Conservation (phyloP, 2,329 filamentous ascomycete species). For the Samsoniella hepiali region DNA sequence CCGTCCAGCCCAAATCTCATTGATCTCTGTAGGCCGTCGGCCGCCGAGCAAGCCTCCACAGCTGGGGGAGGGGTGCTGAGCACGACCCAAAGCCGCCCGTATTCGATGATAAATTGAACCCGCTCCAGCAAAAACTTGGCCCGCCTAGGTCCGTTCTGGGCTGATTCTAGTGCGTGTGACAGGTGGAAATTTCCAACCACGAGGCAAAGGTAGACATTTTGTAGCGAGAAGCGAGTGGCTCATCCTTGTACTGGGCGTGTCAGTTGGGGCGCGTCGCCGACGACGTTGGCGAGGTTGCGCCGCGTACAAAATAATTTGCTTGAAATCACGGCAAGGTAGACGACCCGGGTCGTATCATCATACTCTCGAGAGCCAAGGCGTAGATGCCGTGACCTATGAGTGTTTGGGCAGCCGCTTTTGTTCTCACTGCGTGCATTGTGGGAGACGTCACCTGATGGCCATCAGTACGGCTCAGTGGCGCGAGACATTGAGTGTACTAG, state of each 20-base stretch:
- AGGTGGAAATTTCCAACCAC: constrained; percentile 3
- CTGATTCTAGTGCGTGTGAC: constrained; percentile 5
- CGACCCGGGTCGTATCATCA: background rate
- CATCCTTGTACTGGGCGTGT: background rate
- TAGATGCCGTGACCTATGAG: background rate
- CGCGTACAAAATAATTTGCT: background rate
- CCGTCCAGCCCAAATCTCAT: constrained; percentile 4
- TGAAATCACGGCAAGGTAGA: background rate
- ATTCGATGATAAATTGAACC: background rate
- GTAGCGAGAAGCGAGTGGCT: background rate
- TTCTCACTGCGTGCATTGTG: background rate
- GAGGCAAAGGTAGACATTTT: background rate
- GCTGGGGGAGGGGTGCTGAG: background rate
- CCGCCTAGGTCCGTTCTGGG: background rate
- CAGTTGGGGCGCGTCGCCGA: background rate
- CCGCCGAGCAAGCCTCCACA: background rate
- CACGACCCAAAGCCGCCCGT: background rate
- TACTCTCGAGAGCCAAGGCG: background rate
- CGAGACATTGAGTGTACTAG: constrained; percentile 4
- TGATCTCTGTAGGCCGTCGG: background rate
- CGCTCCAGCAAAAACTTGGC: background rate
- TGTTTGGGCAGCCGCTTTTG: background rate
- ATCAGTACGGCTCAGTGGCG: background rate
- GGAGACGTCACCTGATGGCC: background rate
- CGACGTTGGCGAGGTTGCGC: background rate